A percentile compares a stretch with the other conserved stretches of the same genome.
These are phyloP conservation scores for Cryphonectria carpinicola DNA, from an alignment of 2,329 filamentous ascomycete genomes.

Conservation along the genomic window DNA sequence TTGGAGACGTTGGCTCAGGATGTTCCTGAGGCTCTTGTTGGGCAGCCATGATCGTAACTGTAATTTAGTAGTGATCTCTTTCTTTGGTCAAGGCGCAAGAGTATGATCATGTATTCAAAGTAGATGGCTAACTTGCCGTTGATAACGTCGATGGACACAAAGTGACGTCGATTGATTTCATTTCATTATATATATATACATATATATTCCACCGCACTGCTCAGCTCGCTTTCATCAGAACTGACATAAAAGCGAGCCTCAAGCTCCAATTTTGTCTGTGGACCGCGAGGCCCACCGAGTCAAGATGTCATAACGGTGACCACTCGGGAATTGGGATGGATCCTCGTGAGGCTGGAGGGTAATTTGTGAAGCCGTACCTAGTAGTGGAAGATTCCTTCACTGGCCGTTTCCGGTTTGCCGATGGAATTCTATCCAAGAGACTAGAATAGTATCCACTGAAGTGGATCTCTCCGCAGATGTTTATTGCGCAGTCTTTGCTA, in stretches of 20 bases:
- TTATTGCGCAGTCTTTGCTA: background rate
- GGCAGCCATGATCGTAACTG: conserved; percentile 4
- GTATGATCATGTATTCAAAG: no score
- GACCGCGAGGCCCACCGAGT: background rate
- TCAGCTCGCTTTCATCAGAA: background rate
- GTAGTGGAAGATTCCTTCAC: background rate
- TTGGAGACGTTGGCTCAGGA: conserved; percentile 3
- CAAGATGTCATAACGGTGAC: background rate
- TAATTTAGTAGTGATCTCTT: background rate
- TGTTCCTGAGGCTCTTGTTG: background rate
- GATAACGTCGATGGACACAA: background rate
- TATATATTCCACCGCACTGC: background rate
- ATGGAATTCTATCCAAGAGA: background rate
- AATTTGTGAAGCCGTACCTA: background rate
- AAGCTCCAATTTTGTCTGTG: background rate
- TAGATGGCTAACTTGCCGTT: no score
- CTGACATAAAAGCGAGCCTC: background rate
- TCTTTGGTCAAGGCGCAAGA: no score
- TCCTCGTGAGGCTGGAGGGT: background rate
- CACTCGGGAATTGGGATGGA: background rate
- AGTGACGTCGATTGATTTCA: background rate
- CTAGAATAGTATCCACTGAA: background rate
- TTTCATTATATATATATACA: background rate
- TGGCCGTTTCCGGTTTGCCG: background rate
- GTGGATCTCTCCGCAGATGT: background rate